Evolutionary conservation across 1,139 yeast genomes (phyloP).

Genomic region (Nematodospora anomalae): DNA sequence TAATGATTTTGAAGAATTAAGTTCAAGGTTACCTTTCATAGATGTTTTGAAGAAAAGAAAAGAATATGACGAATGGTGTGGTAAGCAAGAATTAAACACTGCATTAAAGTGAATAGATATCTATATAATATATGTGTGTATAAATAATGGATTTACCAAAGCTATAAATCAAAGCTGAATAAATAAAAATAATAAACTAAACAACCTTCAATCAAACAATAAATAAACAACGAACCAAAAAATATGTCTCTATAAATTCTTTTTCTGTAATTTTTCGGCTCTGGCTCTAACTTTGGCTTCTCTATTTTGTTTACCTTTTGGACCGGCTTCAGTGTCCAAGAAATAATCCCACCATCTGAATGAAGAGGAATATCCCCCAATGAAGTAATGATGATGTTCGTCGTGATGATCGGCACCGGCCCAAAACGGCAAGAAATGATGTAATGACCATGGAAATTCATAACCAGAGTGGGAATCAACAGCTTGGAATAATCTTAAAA

Average conservation of each 20-base stretch:
- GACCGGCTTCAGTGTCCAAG: constrained; percentile 47
- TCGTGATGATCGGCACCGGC: constrained; percentile 54
- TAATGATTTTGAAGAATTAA: constrained; percentile 43
- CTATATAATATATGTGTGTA: background rate
- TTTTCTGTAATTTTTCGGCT: constrained; percentile 27
- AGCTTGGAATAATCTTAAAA: constrained; percentile 47
- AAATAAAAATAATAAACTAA: background rate
- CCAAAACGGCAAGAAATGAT: constrained; percentile 48
- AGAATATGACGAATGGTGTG: constrained; percentile 42
- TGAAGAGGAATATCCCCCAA: constrained; percentile 46
- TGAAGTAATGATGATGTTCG: constrained; percentile 48
- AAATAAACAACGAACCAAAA: background rate
- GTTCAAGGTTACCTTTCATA: constrained; percentile 45
- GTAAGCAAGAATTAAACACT: constrained; percentile 6
- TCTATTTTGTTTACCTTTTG: constrained; percentile 40
- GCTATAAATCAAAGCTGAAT: background rate
- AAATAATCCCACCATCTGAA: constrained; percentile 51
- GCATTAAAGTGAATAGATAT: background rate
- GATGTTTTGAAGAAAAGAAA: constrained; percentile 43
- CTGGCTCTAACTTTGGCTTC: constrained; percentile 33
- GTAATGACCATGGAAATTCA: constrained; percentile 51
- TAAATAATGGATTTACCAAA: too few relatives aligned
- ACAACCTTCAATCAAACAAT: constrained; percentile 1
- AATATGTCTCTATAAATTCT: constrained; percentile 10
- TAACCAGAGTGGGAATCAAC: constrained; percentile 51